A percentile compares a stretch with the other conserved stretches of the same genome.
Conservation (phyloP, 2,329 filamentous ascomycete species). For the Dactylellina drechsleri region DNA sequence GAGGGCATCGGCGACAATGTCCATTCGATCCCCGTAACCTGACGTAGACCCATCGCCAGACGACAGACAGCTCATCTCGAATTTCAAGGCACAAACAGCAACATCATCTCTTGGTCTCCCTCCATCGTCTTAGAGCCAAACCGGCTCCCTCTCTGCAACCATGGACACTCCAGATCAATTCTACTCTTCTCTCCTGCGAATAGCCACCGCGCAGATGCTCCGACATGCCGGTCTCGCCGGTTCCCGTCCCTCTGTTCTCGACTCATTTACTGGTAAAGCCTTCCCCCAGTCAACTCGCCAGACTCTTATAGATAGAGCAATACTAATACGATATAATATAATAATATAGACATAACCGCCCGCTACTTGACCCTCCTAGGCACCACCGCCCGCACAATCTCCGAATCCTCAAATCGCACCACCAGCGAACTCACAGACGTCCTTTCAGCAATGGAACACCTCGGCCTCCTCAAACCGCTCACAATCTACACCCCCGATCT, state of each 20-base stretch:
- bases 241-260: slow-evolving; percentile 58
- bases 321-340: slow-evolving; percentile 8
- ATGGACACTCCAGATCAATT: slow-evolving; percentile 57
- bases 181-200: slow-evolving; percentile 58
- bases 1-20: slow-evolving; percentile 17
- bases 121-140: too few species aligned
- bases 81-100: background rate
- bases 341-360: slow-evolving; percentile 56
- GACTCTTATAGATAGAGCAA: background rate
- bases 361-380: slow-evolving; percentile 58
- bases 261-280: slow-evolving; percentile 56
- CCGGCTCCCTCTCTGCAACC: background rate
- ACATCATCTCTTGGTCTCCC: background rate
- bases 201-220: slow-evolving; percentile 58
- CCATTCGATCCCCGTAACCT: background rate
- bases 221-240: slow-evolving; percentile 58
- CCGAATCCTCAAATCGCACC: slow-evolving; percentile 56
- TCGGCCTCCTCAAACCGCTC: slow-evolving; percentile 57
- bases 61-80: too few species aligned
- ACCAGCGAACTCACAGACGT: slow-evolving; percentile 57
- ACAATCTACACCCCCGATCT: slow-evolving; percentile 56
- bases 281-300: background rate
- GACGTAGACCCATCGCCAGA: background rate
- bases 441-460: slow-evolving; percentile 58
- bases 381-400: slow-evolving; percentile 56